These are phyloP conservation scores for Pyrenochaeta sp. DNA, from an alignment of 2,329 filamentous ascomycete genomes.

Conservation along the genomic window DNA sequence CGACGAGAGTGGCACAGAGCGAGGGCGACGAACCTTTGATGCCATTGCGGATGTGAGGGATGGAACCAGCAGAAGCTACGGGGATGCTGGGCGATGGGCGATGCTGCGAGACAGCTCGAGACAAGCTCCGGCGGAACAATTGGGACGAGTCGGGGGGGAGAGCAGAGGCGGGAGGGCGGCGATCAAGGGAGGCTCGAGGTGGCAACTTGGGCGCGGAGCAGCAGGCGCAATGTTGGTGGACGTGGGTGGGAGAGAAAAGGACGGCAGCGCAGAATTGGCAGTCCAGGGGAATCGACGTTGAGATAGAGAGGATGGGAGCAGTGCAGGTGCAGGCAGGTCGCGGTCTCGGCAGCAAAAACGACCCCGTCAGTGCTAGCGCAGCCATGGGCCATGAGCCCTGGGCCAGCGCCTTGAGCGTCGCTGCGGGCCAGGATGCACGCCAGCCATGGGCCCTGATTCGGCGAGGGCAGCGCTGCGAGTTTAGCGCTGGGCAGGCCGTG, in stretches of 20 bases:
- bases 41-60: conserved; percentile 42
- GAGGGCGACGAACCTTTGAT: conserved; percentile 42
- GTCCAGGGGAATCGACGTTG: conserved; percentile 13
- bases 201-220: conserved; percentile 20
- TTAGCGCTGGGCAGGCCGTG: conserved; percentile 32
- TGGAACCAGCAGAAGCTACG: conserved; percentile 9
- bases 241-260: conserved; percentile 6
- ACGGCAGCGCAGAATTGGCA: conserved; percentile 5
- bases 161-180: conserved; percentile 13
- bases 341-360: conserved; percentile 35
- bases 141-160: neutral
- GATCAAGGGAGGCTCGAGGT: conserved; percentile 15
- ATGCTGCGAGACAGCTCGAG: conserved; percentile 6
- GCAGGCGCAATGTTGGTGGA: conserved; percentile 9
- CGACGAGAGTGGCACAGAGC: conserved; percentile 7
- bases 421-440: too few relatives aligned
- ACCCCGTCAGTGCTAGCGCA: conserved; percentile 22
- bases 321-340: too few relatives aligned
- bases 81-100: conserved; percentile 7
- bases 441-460: conserved; percentile 32
- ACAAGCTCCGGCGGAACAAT: conserved; percentile 4
- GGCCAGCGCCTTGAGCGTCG: too few relatives aligned
- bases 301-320: conserved; percentile 15
- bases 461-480: conserved; percentile 14
- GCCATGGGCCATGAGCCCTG: conserved; percentile 21